Conservation (phyloP, 1,284 basidiomycete species). For the Papiliotrema terrestris region DNA sequence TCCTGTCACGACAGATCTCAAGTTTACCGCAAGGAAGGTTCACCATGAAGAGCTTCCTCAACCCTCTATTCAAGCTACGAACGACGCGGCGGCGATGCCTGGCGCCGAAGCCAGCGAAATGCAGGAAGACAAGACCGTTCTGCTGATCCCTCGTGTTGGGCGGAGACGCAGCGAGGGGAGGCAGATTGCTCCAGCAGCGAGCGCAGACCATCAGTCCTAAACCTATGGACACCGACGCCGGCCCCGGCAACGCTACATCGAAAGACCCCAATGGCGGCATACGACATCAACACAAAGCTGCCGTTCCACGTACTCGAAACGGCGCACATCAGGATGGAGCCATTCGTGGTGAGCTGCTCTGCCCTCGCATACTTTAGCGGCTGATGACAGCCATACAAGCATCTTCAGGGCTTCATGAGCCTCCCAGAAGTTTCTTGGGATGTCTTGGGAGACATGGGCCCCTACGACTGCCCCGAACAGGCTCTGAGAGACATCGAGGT, state of each 20-base stretch:
- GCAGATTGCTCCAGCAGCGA: not conserved
- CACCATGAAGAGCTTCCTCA: too few species aligned
- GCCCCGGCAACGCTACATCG: constrained; percentile 10
- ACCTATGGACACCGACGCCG: constrained; percentile 13
- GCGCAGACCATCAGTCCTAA: not conserved
- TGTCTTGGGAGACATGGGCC: constrained; percentile 17
- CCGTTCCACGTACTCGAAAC: constrained; percentile 17
- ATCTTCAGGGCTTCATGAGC: constrained; percentile 17
- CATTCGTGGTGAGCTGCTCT: constrained; percentile 14
- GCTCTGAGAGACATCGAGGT: constrained; percentile 20
- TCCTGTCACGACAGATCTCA: too few species aligned
- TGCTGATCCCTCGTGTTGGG: too few species aligned
- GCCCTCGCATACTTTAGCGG: not conserved
- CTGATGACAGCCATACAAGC: constrained; percentile 13
- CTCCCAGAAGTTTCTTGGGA: constrained; percentile 20
- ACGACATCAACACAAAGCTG: constrained; percentile 22
- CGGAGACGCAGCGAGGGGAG: not conserved
- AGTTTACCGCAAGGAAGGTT: too few species aligned
- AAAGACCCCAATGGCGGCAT: constrained; percentile 12
- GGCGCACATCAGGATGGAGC: constrained; percentile 19
- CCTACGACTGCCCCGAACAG: constrained; percentile 7
- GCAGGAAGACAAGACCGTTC: too few species aligned
- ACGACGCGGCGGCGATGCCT: too few species aligned
- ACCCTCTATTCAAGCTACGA: too few species aligned
- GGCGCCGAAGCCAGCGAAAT: too few species aligned